Evolutionary conservation across 306 rosid genomes (phyloP), one percentile per base, ranked within the genome.

Genomic region (Psophocarpus tetragonolobus): DNA sequence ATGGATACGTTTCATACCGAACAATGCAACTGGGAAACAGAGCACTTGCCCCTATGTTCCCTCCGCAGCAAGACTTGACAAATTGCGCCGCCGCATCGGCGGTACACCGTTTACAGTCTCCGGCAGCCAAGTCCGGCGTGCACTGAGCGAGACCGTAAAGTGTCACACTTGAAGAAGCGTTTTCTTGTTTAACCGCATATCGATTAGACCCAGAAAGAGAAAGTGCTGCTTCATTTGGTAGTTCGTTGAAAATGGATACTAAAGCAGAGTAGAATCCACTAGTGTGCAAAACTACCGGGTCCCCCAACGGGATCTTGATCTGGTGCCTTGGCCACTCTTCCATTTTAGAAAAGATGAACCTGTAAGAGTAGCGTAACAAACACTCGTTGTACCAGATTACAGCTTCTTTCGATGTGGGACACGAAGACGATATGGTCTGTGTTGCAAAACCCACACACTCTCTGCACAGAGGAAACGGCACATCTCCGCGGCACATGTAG

Each of bases 321-420:
- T 82, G 66, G 32, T 63, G 39, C 45, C 82, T 54, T 0, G 88
- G 88, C 62, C 48, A 36, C 27, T 83, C 83, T 29, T 82, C 86
- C 76, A 60, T 56, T 24, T 35, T 53, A 3, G 82, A 62, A 54
- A 85, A 88, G 77, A 88, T 41, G 9, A 42, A 48, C 5, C 65
- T 45, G 11, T 83, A 3, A 0, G 87, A 85, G 48, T 85, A 88
- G 0, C 89, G 80, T 1, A 88, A 8, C 50, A 67, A 66, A 32
- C 91, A 88, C 63, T 80, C 83, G 75, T 81, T 86, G 80, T 85
- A 88, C 89, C 89, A 85, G 4, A 75, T 84, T 3, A 85, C 65
- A 53, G 87, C 89, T 23, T 74, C 77, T 63, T 54, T 85, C 0
- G 85, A 24, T 0, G 1, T 1, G 1, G 87, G 66, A 36, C 89